Percentiles rank a stretch among this genome's conserved stretches.
These are phyloP conservation scores for Penicillium bovifimosum DNA, from an alignment of 495 filamentous ascomycete genomes.

Conservation along the genomic window DNA sequence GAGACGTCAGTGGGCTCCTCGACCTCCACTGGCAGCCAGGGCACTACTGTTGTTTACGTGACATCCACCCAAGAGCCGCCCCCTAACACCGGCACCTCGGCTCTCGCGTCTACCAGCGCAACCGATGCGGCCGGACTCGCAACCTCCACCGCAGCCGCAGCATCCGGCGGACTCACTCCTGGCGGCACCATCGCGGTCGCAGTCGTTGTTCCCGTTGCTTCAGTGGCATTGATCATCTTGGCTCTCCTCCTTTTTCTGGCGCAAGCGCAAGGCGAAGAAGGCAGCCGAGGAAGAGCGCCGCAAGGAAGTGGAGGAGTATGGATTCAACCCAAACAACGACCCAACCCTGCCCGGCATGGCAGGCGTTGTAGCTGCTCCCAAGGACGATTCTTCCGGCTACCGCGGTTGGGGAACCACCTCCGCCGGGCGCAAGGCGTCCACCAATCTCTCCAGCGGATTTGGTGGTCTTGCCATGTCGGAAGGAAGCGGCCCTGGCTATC, in stretches of 20 bases:
- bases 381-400: conserved; percentile 72
- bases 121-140: conserved; percentile 24
- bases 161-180: conserved; percentile 47
- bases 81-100: conserved; percentile 17
- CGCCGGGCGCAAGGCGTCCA: conserved; percentile 76
- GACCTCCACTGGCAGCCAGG: conserved; percentile 13
- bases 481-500: conserved; percentile 50
- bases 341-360: conserved; percentile 65
- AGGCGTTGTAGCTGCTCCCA: conserved; percentile 46
- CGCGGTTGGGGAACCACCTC: conserved; percentile 92
- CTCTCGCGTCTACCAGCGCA: conserved; percentile 27
- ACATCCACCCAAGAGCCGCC: conserved; percentile 26
- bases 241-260: conserved; percentile 76
- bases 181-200: conserved; percentile 80
- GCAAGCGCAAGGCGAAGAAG: conserved; percentile 76
- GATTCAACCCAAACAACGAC: conserved; percentile 92
- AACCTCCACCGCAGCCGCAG: conserved; percentile 17
- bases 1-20: conserved; percentile 7
- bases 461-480: conserved; percentile 74
- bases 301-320: conserved; percentile 95
- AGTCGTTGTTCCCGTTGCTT: conserved; percentile 87
- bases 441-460: conserved; percentile 75
- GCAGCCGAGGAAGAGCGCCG: conserved; percentile 79
- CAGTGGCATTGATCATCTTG: conserved; percentile 75
- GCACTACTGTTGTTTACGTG: conserved; percentile 19